phyloP scores from a whole-genome alignment of 768 basidiomycete species.

The Suillus variegatus region DNA sequence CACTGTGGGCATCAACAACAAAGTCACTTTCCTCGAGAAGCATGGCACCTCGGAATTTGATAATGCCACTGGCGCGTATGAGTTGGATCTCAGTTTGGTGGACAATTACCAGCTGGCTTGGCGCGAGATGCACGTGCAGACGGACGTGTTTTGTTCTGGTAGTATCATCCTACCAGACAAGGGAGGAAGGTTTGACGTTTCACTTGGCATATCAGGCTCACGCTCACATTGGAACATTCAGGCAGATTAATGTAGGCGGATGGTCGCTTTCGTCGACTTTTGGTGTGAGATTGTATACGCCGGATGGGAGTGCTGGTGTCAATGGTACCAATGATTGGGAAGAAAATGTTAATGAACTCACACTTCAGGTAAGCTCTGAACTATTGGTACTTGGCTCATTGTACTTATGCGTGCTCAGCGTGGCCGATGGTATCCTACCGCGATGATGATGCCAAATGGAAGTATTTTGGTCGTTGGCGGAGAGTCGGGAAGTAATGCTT shows the following conservation, averaged over 20 bases:
- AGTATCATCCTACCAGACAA: conserved; percentile 76
- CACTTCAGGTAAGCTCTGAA: conserved; percentile 53
- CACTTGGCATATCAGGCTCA: not conserved
- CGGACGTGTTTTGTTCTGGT: conserved; percentile 81
- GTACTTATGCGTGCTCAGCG: conserved; percentile 34
- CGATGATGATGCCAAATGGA: conserved; percentile 72
- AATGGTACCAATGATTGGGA: conserved; percentile 83
- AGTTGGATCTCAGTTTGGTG: conserved; percentile 65
- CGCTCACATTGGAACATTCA: not conserved
- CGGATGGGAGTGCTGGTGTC: conserved; percentile 64
- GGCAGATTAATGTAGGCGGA: conserved; percentile 31
- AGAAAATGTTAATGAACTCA: conserved; percentile 59
- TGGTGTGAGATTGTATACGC: conserved; percentile 73
- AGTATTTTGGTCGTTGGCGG: conserved; percentile 75
- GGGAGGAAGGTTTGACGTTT: conserved; percentile 36
- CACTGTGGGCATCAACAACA: conserved; percentile 79
- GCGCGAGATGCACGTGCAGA: conserved; percentile 75
- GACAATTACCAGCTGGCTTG: conserved; percentile 50
- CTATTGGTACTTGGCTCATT: not conserved
- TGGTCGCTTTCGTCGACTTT: conserved; percentile 74
- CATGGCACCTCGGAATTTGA: conserved; percentile 57
- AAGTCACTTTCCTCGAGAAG: conserved; percentile 81
- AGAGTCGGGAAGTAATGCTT: conserved; percentile 68
- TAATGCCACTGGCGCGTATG: conserved; percentile 79
- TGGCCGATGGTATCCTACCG: conserved; percentile 74